Base-by-base conservation (phyloP, 2,329 filamentous ascomycete genomes). In the Xylariales sp. region DNA sequence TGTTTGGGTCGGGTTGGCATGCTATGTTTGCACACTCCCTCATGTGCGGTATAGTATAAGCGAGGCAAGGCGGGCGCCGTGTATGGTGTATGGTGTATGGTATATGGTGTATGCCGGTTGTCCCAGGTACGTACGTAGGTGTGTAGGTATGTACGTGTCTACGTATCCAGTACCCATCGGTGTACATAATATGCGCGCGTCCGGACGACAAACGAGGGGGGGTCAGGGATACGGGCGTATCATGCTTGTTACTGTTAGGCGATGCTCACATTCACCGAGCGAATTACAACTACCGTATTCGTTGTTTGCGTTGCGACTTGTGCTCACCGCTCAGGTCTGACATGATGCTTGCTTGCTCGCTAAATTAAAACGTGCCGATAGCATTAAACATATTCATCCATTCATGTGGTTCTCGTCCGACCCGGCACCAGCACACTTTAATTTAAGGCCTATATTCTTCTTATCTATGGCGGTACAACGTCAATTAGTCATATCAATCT, bases 1-100 rank as follows among this genome's bases (percentile, higher is more conserved):
- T 39, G 39, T 63, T 57, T 62, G 53, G 52, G 48, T 59, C 18
- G 50, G 56, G 48, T 41, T 63, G 45, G 46, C 39, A 58, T 58
- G 64, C 52, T 62, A 58, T 58, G 64, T 56, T 62, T 23, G 45
- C 28, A 50, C 23, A 23, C 23, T 23, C 23, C 23, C 23, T 1
- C 23, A 23, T 23, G 23, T 23, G 23, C 23, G 23, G 23, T 23
- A 23, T 23, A 39, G 58, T 45, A 57, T 55, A 65, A 59, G 63
- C 58, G 52, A 67, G 45, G 63, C 52, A 52, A 66, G 49, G 55
- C 63, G 52, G 67, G 49, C 60, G 63, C 45, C 48, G 55, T 36
- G 52, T 52, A 50, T 43, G 34, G 50, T 23, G 49, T 34, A 45
- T 41, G 30, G 52, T 46, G 45, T 8, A 32, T 41, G 32, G 28